These are phyloP conservation scores for Rhizopogon rudus DNA, from an alignment of 768 basidiomycete genomes.

Conservation along the genomic window DNA sequence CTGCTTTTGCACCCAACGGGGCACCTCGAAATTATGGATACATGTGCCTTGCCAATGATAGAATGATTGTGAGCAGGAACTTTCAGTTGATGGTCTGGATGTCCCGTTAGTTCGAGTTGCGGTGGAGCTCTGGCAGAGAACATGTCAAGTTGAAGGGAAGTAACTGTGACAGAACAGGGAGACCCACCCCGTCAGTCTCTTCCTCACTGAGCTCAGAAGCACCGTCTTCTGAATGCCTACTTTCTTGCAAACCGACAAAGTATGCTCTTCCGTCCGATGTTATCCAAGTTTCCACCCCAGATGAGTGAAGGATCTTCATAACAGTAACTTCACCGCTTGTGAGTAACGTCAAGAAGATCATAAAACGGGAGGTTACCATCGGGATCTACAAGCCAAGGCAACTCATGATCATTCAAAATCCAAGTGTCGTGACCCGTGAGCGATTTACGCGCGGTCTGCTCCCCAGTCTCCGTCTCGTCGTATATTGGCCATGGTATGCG, in stretches of 20 bases:
- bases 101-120: constrained; percentile 9
- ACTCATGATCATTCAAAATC: constrained; percentile 59
- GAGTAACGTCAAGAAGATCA: neutral
- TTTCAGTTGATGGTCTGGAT: constrained; percentile 2
- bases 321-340: constrained; percentile 48
- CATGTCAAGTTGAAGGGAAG: neutral
- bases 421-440: constrained; percentile 61
- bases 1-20: constrained; percentile 78
- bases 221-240: constrained; percentile 6
- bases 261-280: constrained; percentile 84
- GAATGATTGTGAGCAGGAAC: constrained; percentile 9
- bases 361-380: constrained; percentile 46
- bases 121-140: constrained; percentile 3
- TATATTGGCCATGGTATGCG: constrained; percentile 79
- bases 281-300: constrained; percentile 75
- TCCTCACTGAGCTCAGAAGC: constrained; percentile 37
- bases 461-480: constrained; percentile 34
- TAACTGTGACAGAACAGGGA: neutral
- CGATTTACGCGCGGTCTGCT: constrained; percentile 26
- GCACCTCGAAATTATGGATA: constrained; percentile 68
- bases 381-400: constrained; percentile 70
- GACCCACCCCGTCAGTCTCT: constrained; percentile 42
- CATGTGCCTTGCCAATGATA: constrained; percentile 71
- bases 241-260: constrained; percentile 61
- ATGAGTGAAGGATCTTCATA: constrained; percentile 55